Conservation (phyloP, 306 rosid species). For the Ziziphus jujuba region DNA sequence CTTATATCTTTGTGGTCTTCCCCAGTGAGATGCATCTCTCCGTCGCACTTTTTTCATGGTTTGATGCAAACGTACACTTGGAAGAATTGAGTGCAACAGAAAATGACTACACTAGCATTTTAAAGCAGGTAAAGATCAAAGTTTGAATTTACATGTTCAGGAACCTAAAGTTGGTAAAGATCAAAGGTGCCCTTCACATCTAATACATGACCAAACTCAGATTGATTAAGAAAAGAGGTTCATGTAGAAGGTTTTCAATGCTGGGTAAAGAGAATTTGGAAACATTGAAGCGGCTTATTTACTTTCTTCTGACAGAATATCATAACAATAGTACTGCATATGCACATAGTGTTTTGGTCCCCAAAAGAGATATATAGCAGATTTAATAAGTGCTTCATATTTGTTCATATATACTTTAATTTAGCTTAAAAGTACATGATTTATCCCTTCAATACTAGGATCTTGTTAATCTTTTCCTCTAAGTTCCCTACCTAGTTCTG, state of each 20-base stretch:
- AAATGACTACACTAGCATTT: constrained; percentile 32
- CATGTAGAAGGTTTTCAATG: too few species aligned
- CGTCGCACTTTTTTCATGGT: constrained; percentile 67
- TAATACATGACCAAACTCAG: too few species aligned
- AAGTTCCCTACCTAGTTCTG: not conserved
- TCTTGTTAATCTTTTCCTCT: not conserved
- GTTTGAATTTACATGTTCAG: constrained; percentile 23
- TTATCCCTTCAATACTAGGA: constrained; percentile 18
- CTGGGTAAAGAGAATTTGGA: not conserved
- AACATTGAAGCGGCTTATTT: not conserved
- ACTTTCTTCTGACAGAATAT: not conserved
- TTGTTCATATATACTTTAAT: not conserved
- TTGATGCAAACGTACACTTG: constrained; percentile 40
- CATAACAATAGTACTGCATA: not conserved
- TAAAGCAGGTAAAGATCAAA: constrained; percentile 52
- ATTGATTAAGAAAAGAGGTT: too few species aligned
- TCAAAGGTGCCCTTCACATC: too few species aligned
- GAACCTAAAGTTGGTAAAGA: not conserved
- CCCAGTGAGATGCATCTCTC: constrained; percentile 75
- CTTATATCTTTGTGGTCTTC: constrained; percentile 36
- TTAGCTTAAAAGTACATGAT: not conserved
- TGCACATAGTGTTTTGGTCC: not conserved
- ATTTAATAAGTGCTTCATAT: not conserved
- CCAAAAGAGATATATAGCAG: not conserved
- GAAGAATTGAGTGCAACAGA: constrained; percentile 40